Base-by-base conservation (phyloP, 345 rosid genomes). In the Populus davidiana region DNA sequence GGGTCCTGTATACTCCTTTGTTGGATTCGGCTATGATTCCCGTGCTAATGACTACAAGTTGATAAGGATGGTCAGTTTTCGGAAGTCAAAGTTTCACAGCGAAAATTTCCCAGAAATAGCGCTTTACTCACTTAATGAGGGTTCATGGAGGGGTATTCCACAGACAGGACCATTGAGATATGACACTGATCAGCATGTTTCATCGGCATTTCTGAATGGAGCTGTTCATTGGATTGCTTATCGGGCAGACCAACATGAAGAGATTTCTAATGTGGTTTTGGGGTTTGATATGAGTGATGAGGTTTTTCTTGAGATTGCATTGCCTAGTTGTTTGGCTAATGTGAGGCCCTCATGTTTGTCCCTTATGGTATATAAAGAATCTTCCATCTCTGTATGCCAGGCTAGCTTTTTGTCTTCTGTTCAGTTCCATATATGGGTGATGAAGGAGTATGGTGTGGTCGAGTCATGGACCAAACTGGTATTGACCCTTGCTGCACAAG, bases 11-110 rank as follows among this genome's bases (percentile, higher is more conserved):
- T 10, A 50, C 20, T 52, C 74, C 52, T 47, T 71, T 23, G 35
- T n/a, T 27, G 74, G 74, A 14, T 71, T 49, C 20, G 63, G 74
- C 21, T 71, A 49, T 33, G 74, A 71, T 49, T 71, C 63, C 31
- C 59, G 63, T 25, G 33, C 62, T 49, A 49, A 50, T 8, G 74
- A 71, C 59, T 71, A 71, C 36, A 71, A 71, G 36, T 11, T 71
- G 23, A 23, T 50, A 2, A 50, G 64, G 23, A 36, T 50, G 25
- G 25, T 44, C 16, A 20, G 10, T 11, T 61, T 8, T 50, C 62
- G 2, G 9, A 31, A 43, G 11, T 71, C 52, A 29, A 38, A 31
- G 9, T 33, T 33, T 1, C 6, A 3, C 41, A 52, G 23, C 13
- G n/a, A 16, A 20, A 52, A 50, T 6, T 31, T 13, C 29, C 35